Percentiles rank a stretch among this genome's conserved stretches.
Conservation (phyloP, 805 yeast species). For the Brettanomyces naardenensis region DNA sequence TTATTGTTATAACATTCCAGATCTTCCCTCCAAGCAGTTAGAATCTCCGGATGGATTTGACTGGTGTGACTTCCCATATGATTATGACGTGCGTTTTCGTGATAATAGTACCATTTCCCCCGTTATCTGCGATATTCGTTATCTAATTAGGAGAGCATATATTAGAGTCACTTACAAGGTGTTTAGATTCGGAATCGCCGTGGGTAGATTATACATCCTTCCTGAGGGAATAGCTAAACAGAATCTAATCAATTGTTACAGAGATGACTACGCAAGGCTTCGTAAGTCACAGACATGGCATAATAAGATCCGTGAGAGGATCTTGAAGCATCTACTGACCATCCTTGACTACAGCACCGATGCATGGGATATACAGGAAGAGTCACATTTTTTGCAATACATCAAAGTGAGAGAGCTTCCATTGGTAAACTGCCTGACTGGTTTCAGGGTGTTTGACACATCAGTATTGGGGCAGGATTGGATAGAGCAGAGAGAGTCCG, state of each 20-base stretch:
- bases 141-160: conserved; percentile 34
- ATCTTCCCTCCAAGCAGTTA: conserved; percentile 28
- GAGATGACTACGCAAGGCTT: conserved; percentile 25
- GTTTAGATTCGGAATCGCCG: conserved; percentile 17
- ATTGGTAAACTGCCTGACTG: conserved; percentile 4
- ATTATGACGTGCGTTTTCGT: conserved; percentile 6
- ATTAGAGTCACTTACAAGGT: conserved; percentile 37
- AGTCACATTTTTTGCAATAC: conserved; percentile 6
- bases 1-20: conserved; percentile 35
- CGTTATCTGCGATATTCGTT: conserved; percentile 31
- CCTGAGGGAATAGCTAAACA: conserved; percentile 36
- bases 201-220: conserved; percentile 38
- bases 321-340: conserved; percentile 30
- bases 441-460: background rate
- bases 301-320: conserved; percentile 21
- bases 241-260: conserved; percentile 27
- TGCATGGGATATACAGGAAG: conserved; percentile 28
- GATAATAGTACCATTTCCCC: conserved; percentile 6
- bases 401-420: background rate
- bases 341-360: conserved; percentile 34
- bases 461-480: background rate
- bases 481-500: background rate
- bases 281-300: conserved; percentile 29
- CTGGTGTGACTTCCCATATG: conserved; percentile 46
- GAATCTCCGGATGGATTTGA: conserved; percentile 40